Percentiles rank a stretch among this genome's conserved stretches.
These are phyloP conservation scores for Agrocybe chaxingu DNA, from an alignment of 768 basidiomycete species.

Conservation along the genomic window DNA sequence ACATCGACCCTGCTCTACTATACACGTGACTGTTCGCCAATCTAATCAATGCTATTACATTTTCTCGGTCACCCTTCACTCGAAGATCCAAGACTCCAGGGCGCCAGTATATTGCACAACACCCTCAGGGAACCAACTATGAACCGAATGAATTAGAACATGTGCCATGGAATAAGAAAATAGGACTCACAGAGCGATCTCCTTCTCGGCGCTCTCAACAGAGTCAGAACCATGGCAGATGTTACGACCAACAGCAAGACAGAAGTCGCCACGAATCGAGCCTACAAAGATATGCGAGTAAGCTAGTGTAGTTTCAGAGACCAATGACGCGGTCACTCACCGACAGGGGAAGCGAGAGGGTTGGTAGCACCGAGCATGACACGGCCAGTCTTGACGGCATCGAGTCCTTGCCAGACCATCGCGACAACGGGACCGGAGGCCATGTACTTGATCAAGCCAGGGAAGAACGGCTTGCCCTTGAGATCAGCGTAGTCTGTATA, in stretches of 20 bases:
- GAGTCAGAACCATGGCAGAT: conserved; percentile 91
- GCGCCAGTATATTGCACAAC: conserved; percentile 66
- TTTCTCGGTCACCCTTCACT: conserved; percentile 40
- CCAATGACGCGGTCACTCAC: conserved; percentile 38
- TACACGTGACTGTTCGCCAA: conserved; percentile 18
- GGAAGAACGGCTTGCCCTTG: conserved; percentile 93
- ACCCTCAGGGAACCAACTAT: conserved; percentile 92
- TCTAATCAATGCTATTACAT: conserved; percentile 8
- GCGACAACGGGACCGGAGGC: conserved; percentile 91
- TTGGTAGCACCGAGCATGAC: conserved; percentile 96
- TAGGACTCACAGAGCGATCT: conserved; percentile 79
- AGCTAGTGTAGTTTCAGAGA: background rate
- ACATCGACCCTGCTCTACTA: conserved; percentile 4
- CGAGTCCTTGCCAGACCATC: conserved; percentile 94
- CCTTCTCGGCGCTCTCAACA: conserved; percentile 88
- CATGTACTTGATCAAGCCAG: conserved; percentile 96
- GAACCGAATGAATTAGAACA: conserved; percentile 9
- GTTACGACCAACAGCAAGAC: conserved; percentile 92
- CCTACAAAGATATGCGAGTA: conserved; percentile 38
- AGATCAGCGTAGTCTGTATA: conserved; percentile 91
- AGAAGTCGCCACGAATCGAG: conserved; percentile 95
- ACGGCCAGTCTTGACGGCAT: conserved; percentile 94
- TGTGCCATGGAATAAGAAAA: background rate
- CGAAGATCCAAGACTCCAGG: conserved; percentile 74
- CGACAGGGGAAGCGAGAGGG: conserved; percentile 85